Evolutionary conservation across 2,329 filamentous ascomycete species (phyloP), one percentile per base, ranked within the genome.

Genomic region (Diaporthe citri): DNA sequence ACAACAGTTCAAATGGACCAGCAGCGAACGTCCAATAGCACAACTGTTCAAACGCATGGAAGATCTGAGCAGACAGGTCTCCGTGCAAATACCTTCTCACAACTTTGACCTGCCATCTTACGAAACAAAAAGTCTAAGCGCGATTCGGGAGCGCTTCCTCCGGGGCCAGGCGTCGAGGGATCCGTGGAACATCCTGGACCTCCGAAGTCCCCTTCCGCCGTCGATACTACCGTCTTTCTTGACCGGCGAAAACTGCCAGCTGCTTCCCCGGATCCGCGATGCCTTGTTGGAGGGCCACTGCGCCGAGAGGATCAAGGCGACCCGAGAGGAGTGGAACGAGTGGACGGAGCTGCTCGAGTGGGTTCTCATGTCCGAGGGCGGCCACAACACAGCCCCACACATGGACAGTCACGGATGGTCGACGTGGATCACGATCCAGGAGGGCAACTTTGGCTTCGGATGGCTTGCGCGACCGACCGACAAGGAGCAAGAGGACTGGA

Each of bases 201-300:
- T 82, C 9, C 76, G 79, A 39, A 80, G 77, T 46, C 78, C 80
- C 5, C 71, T 82, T 20, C 80, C 80, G 10, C 78, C 79, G 6
- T 75, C 78, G 0, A 75, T 81, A 34, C 77, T 80, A 25, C 79
- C 79, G 20, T 71, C 66, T 28, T 81, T 82, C 57, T 46, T 81
- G 73, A 79, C 78, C 1, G 77, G 78, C 17, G 79, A 80, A 57
- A 81, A 82, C 69, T 82, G 80, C 62, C 79, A 81, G 73, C 77
- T 82, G 46, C 78, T 82, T 31, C 79, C 78, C 17, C 78, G 78
- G 17, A 75, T 82, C 43, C 79, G 80, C 5, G 78, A 81, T 76
- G 76, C 78, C 12, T 77, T 80, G 78, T 80, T 88, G 25, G 87
- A 87, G 79, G 85, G 83, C 71, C 66, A 73, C 39, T 78, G 79